Conservation (phyloP, 2,329 filamentous ascomycete genomes). For the Arthrocladium fulminans region DNA sequence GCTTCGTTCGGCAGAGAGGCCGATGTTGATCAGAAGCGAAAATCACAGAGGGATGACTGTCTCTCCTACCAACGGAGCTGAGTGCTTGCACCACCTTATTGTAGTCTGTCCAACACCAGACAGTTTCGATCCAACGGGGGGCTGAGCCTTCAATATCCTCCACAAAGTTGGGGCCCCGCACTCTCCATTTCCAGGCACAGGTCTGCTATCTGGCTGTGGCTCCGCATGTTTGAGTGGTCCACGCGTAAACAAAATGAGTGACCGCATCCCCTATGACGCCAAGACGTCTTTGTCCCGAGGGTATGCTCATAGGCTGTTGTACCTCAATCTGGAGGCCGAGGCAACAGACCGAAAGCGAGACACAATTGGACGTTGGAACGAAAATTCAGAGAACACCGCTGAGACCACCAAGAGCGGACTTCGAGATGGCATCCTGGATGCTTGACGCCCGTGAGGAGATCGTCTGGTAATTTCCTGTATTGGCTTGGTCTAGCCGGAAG, state of each 20-base stretch:
- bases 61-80: not conserved
- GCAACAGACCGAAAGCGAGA: not conserved
- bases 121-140: not conserved
- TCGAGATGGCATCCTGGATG: too few relatives aligned
- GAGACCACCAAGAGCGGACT: not conserved
- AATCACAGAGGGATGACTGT: not conserved
- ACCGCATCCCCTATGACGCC: not conserved
- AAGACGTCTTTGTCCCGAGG: not conserved
- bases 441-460: too few relatives aligned
- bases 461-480: too few relatives aligned
- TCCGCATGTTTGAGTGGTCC: not conserved
- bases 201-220: not conserved
- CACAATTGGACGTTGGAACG: constrained; percentile 1
- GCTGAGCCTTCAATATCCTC: not conserved
- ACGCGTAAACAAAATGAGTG: not conserved
- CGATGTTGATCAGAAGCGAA: not conserved
- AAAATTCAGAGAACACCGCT: not conserved
- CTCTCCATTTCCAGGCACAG: not conserved
- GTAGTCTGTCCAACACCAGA: not conserved
- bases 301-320: not conserved
- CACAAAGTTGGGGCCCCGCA: not conserved
- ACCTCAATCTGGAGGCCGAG: not conserved
- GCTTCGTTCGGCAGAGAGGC: not conserved
- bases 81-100: not conserved
- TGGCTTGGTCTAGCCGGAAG: too few relatives aligned